A percentile compares a stretch with the other conserved stretches of the same genome.
These are phyloP conservation scores for Tetracladium marchalianum DNA, from an alignment of 495 filamentous ascomycete genomes.

Conservation along the genomic window DNA sequence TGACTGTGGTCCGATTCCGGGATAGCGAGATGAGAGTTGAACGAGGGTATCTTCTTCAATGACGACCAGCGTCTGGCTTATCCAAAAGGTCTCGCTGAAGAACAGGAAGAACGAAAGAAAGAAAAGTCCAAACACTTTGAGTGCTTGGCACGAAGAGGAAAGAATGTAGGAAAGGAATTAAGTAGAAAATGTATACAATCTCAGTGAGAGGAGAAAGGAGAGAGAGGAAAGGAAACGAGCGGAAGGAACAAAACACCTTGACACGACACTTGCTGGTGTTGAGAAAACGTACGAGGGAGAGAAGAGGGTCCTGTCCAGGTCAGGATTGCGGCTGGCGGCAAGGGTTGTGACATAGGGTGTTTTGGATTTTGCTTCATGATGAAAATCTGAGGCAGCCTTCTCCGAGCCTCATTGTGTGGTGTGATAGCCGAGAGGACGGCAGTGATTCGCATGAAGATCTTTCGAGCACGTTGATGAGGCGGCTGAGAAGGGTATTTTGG, in stretches of 20 bases:
- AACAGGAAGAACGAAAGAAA: conserved; percentile 19
- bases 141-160: neutral
- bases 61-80: conserved; percentile 39
- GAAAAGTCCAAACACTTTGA: conserved; percentile 21
- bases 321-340: neutral
- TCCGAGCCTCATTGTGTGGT: neutral
- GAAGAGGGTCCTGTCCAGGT: neutral
- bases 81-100: neutral
- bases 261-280: conserved; percentile 8
- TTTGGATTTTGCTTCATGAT: conserved; percentile 17
- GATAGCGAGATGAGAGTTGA: conserved; percentile 6
- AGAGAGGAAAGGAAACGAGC: conserved; percentile 21
- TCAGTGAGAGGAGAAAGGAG: conserved; percentile 17
- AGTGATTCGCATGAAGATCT: no score
- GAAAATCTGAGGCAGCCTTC: conserved; percentile 14
- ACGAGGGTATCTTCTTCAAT: conserved; percentile 13
- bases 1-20: neutral
- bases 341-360: conserved; percentile 13
- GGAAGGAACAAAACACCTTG: conserved; percentile 7
- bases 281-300: conserved; percentile 4
- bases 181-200: conserved; percentile 31
- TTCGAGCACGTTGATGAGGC: no score
- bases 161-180: conserved; percentile 18
- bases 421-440: no score
- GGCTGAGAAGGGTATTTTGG: no score